Evolutionary conservation across 768 basidiomycete genomes (phyloP), one percentile per base, ranked within the genome.

Genomic region (Boletus reticuloceps): DNA sequence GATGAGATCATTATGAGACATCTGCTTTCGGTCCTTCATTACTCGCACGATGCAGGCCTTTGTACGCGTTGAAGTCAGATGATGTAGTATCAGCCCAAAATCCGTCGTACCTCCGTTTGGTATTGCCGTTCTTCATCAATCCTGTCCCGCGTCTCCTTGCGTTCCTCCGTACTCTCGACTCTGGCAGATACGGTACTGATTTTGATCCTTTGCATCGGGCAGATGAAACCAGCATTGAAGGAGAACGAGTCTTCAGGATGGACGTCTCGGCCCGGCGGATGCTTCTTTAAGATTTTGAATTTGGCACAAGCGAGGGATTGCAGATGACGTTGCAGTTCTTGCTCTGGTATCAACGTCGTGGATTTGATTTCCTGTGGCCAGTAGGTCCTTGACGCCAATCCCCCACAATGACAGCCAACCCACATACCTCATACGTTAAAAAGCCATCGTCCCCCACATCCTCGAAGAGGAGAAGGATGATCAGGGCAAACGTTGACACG

Each of bases 21-120:
- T 86, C 51, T 82, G 81, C 68, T 98, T 98, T 52, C 94, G 78
- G 67, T 93, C 88, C 74, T 98, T 98, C 96, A 99, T 98, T 29
- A 98, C 86, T 32, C 97, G 86, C 25, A 99, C 97, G 58, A 98
- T 89, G 66, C 93, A 98, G 2, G 97, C 97, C 95, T 99, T 58
- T n/a, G 13, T 46, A 4, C 46, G n/a, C 20, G 34, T 31, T 9
- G 4, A 39, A 41, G n/a, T 60, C 53, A 63, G 37, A 55, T 10
- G 8, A 20, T 17, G 45, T 45, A 41, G 37, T 45, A 52, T 27
- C 36, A 13, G 17, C 42, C 22, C 13, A 31, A 29, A 44, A 12
- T 20, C 14, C 25, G 6, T 11, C 82, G 50, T 57, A 93, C 96
- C 77, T 98, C 96, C 43, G 86, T 89, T 72, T 95, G 86, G 72